Conservation (phyloP, 495 filamentous ascomycete species). For the Sabuloglossum arenarium region DNA sequence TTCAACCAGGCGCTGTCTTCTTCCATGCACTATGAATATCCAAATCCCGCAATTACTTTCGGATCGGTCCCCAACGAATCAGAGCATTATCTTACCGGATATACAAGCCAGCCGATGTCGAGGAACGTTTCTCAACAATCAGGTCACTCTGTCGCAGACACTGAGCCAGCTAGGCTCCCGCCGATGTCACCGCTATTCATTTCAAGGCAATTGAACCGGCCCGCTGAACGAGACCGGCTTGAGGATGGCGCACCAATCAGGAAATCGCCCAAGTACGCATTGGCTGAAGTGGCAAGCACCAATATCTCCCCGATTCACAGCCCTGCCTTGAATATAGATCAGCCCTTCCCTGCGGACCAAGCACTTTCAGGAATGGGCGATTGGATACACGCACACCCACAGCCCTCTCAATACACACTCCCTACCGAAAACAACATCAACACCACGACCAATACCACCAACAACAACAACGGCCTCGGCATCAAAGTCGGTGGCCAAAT, state of each 20-base stretch:
- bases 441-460: background rate
- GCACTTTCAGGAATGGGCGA: background rate
- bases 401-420: background rate
- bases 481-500: background rate
- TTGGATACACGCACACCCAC: background rate
- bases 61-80: background rate
- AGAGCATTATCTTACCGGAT: conserved; percentile 14
- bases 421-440: background rate
- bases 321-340: background rate
- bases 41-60: conserved; percentile 3
- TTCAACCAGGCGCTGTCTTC: conserved; percentile 9
- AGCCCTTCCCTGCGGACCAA: background rate
- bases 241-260: background rate
- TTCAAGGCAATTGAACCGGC: background rate
- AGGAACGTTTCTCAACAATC: conserved; percentile 15
- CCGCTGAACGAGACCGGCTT: background rate
- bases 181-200: background rate
- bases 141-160: conserved; percentile 1
- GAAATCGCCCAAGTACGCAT: background rate
- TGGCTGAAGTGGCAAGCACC: background rate
- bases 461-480: background rate
- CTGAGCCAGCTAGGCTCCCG: conserved; percentile 3
- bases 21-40: conserved; percentile 10
- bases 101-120: conserved; percentile 36
- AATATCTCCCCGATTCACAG: background rate